Base-by-base conservation (phyloP, 2,329 filamentous ascomycete species). In the Cladosporium sp. region DNA sequence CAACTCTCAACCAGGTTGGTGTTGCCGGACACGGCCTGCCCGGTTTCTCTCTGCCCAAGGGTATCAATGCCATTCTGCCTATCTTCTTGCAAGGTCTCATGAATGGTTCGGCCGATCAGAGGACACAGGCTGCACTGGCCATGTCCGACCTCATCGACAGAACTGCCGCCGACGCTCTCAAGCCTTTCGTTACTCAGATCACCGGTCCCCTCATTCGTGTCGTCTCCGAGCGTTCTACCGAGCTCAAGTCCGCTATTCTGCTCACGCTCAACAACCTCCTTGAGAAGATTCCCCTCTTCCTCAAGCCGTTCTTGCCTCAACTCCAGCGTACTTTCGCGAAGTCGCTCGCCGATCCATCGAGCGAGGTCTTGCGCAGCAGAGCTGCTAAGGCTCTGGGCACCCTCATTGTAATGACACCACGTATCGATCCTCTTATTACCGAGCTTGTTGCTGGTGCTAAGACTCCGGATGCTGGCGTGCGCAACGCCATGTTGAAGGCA, bases 51-150 rank as follows among this genome's bases (percentile, higher is more conserved):
- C 82, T 98, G 65, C 95, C 94, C 1, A 99, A 98, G 86, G 96
- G 96, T 68, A 97, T 99, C 83, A 96, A 93, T 75, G 93, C 95
- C 68, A 89, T 99, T 69, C 81, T 99, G 67, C 95, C 96, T 2
- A 98, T 99, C 70, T 98, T 99, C 86, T 79, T 98, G 75, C 96
- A 99, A 76, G 95, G 95, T 79, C 85, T 99, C 70, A 96, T 99
- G 90, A 98, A 99, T 74, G 96, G 95, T 65, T 93, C 91, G 43
- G 83, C 91, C 18, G 95, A 99, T 5, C 95, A 99, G 81, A 87
- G 93, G 76, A 95, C 92, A 28, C 91, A 96, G 76, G 89, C 95
- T 65, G 95, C 96, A 54, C 84, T 98, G 68, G 95, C 92, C 65
- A 96, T 99, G 71, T 96, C 93, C 2, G 96, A 99, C 76, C 91